These are phyloP conservation scores for Paradendryphiella salina DNA, from an alignment of 2,329 filamentous ascomycete genomes.

Conservation along the genomic window DNA sequence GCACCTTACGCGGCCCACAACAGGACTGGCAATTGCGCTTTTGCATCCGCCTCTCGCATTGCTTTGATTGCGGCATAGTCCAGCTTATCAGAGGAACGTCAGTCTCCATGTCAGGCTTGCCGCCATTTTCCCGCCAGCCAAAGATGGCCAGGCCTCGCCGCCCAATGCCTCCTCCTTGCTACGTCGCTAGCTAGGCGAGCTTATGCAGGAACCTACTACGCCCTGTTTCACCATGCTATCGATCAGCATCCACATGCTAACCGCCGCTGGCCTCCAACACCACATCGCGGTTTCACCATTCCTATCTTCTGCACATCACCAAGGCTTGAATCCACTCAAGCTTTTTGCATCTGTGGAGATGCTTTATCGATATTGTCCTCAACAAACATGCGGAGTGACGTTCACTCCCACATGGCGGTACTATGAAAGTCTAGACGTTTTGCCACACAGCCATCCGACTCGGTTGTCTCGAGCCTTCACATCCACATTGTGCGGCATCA, in stretches of 20 bases:
- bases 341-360: slow-evolving; percentile 7
- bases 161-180: neutral
- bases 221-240: slow-evolving; percentile 11
- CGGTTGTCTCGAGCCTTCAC: too few relatives aligned
- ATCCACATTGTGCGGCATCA: too few relatives aligned
- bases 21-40: neutral
- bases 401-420: neutral
- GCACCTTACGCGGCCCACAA: slow-evolving; percentile 7
- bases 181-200: slow-evolving; percentile 4
- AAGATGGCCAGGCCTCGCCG: slow-evolving; percentile 1
- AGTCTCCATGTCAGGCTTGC: neutral
- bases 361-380: slow-evolving; percentile 10
- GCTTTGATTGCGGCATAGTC: slow-evolving; percentile 10
- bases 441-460: too few relatives aligned
- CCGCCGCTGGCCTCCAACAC: neutral
- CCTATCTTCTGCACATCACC: slow-evolving; percentile 5
- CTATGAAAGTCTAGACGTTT: too few relatives aligned
- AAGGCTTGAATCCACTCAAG: slow-evolving; percentile 12
- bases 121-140: neutral
- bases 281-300: slow-evolving; percentile 10
- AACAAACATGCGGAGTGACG: slow-evolving; percentile 1
- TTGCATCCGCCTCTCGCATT: slow-evolving; percentile 9
- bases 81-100: neutral
- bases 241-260: slow-evolving; percentile 2
- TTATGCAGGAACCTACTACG: slow-evolving; percentile 8